Evolutionary conservation across 345 rosid species (phyloP), one percentile per base, ranked within the genome.

Genomic region (Aurinia saxatilis): DNA sequence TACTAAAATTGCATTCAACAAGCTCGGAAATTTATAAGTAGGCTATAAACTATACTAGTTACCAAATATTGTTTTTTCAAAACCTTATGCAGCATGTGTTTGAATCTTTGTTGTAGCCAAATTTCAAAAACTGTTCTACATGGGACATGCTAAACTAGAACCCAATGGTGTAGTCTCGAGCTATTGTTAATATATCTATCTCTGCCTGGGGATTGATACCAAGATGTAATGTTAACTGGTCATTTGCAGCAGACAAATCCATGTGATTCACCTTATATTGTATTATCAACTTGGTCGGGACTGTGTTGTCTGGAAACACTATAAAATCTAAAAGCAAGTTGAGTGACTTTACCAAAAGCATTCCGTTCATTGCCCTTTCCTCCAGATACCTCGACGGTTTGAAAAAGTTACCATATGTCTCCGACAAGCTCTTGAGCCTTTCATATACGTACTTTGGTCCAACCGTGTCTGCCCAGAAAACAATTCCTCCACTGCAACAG

Each of bases 391-490:
- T 85, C 6, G 97, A 85, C 16, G 97, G 97, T 59, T 75, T 84
- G 68, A 59, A 93, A 77, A 87, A 85, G 34, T 66, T 38, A 5
- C 99, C 97, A 44, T 90, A 85, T 23, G 67, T 40, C 69, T 78
- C 75, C 0, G 90, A 84, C 84, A 96, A 85, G 60, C 59, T 85
- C 77, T 82, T 87, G 37, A 93, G 84, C 63, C 82, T 81, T 48
- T 68, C 46, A 69, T 79, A 87, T 17, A 90, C 46, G 67, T 82
- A 84, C 47, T 76, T 74, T 0, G 92, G 66, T 34, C 99, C 96
- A 6, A 85, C 85, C 0, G 54, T 16, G 65, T 93, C 97, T 1
- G 88, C 99, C 97, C 99, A 90, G 50, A 90, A 93, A n/a, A 93
- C 66, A 21, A 93, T 51, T 55, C 97, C 97, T 5, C 99, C 97